These are phyloP conservation scores for Hondaea fermentalgiana DNA, from an alignment of 108 stramenopile species.

Conservation along the genomic window DNA sequence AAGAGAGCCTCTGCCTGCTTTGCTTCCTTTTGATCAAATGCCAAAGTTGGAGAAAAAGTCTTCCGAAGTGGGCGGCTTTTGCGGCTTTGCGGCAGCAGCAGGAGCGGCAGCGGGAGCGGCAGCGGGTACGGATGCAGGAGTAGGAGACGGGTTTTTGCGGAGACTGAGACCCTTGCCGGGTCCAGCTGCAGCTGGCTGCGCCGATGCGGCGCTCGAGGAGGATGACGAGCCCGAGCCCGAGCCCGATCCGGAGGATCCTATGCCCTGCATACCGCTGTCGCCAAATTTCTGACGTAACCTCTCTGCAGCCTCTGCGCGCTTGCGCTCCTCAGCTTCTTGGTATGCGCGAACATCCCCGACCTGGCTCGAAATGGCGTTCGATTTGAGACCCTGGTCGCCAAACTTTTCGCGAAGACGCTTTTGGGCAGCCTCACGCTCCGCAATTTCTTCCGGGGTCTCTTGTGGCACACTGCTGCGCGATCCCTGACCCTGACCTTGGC, in stretches of 20 bases:
- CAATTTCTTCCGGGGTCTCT: neutral
- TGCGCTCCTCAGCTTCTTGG: neutral
- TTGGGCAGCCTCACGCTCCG: neutral
- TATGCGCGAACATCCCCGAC: neutral
- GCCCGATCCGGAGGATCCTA: neutral
- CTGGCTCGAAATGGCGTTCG: neutral
- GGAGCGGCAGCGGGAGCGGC: neutral
- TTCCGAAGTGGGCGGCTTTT: neutral
- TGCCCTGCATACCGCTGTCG: neutral
- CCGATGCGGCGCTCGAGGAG: neutral
- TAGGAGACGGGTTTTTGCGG: neutral
- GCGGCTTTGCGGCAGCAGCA: neutral
- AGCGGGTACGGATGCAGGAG: neutral
- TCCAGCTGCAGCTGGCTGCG: neutral
- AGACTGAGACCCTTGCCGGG: neutral
- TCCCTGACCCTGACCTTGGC: too few relatives aligned
- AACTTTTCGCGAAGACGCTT: neutral
- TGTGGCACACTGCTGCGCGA: neutral
- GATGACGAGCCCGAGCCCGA: neutral
- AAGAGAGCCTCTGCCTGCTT: too few relatives aligned
- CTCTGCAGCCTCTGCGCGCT: neutral
- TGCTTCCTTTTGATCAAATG: neutral
- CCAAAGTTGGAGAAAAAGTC: conserved; percentile 14
- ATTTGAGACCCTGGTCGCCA: neutral
- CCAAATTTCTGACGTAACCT: neutral